These are phyloP conservation scores for Carex arenaria DNA, from an alignment of 202 grass and related monocot genomes.

Conservation along the genomic window DNA sequence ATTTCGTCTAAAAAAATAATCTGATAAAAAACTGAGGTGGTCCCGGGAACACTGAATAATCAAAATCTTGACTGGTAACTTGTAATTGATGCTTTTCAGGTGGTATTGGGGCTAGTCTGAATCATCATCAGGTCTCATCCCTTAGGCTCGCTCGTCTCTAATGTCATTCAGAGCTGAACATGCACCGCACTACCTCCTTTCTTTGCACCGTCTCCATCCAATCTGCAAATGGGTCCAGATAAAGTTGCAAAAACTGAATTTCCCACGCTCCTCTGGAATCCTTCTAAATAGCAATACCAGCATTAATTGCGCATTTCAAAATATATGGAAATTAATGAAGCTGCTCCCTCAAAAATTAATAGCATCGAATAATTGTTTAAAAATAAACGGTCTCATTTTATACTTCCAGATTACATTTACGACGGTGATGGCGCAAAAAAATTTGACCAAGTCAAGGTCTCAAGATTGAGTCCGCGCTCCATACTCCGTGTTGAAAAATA, in stretches of 20 bases:
- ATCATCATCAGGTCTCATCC: background rate
- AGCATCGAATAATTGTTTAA: background rate
- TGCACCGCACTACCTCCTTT: background rate
- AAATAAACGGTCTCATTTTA: background rate
- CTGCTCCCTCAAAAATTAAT: background rate
- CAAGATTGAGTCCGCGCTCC: background rate
- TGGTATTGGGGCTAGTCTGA: background rate
- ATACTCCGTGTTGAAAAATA: no score
- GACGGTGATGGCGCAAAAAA: background rate
- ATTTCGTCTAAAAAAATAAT: no score
- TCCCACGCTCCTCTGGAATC: background rate
- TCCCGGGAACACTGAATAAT: background rate
- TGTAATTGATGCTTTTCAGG: conserved; percentile 7
- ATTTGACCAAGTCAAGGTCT: background rate
- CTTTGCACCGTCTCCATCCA: background rate
- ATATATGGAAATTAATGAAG: no score
- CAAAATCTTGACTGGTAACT: conserved; percentile 1
- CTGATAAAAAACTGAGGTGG: no score
- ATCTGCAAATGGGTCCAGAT: background rate
- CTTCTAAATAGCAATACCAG: background rate
- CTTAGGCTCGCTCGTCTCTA: background rate
- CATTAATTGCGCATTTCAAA: background rate
- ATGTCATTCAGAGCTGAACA: background rate
- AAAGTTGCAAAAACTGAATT: background rate
- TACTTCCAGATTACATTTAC: background rate